Conservation (phyloP, 768 basidiomycete genomes). For the Russula dissimulans region DNA sequence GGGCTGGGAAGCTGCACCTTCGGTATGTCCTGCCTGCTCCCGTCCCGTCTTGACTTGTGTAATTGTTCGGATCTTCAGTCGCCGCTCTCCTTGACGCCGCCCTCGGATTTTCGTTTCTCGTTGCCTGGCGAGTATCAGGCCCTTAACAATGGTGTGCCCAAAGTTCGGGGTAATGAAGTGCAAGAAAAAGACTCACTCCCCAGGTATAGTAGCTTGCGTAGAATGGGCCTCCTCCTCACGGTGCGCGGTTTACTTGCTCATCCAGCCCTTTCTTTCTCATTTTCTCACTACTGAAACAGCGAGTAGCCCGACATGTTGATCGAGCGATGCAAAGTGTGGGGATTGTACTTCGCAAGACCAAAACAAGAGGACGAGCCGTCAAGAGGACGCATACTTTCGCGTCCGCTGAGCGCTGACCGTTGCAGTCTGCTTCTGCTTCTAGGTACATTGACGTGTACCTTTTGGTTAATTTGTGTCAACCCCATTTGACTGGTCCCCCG, state of each 20-base stretch:
- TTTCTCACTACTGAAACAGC: neutral
- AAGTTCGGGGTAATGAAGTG: neutral
- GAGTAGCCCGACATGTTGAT: conserved; percentile 4
- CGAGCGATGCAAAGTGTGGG: conserved; percentile 7
- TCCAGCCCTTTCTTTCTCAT: neutral
- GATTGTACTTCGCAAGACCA: neutral
- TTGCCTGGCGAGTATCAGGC: neutral
- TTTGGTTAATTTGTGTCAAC: neutral
- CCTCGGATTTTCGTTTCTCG: neutral
- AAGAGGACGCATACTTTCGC: neutral
- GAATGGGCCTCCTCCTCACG: conserved; percentile 11
- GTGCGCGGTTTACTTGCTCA: neutral
- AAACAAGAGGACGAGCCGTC: neutral
- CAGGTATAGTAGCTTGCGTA: conserved; percentile 13
- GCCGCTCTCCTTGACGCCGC: neutral
- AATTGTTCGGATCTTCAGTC: neutral
- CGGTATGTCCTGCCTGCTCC: neutral
- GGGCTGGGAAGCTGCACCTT: conserved; percentile 5
- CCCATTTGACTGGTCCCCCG: too few relatives aligned
- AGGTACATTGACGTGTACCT: neutral
- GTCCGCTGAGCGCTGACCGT: neutral
- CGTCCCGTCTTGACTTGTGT: neutral
- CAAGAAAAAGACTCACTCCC: neutral
- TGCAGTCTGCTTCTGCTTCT: neutral
- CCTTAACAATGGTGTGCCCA: neutral